Percentiles rank a stretch among this genome's conserved stretches.
phyloP scores from a whole-genome alignment of 352 stramenopile species.

The Globisporangium lucens region DNA sequence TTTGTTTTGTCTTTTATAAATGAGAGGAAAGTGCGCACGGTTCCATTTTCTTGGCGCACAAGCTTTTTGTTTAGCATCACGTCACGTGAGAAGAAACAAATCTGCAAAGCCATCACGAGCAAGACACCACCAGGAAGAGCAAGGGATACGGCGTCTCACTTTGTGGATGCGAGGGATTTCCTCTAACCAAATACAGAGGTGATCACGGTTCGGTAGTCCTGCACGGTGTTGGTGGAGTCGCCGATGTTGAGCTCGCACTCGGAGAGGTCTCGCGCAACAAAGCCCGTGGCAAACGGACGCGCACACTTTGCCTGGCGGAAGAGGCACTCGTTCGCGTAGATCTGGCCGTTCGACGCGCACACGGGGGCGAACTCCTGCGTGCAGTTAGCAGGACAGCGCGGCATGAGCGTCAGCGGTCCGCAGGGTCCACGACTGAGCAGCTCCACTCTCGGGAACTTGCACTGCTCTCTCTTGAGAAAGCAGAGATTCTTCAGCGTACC shows the following conservation, averaged over 20 bases:
- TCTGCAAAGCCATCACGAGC: neutral
- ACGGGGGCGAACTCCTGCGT: constrained; percentile 38
- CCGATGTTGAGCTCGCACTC: constrained; percentile 20
- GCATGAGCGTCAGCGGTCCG: constrained; percentile 14
- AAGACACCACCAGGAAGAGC: neutral
- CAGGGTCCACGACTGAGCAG: constrained; percentile 31
- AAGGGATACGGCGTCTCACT: neutral
- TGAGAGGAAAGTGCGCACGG: neutral
- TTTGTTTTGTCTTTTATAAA: constrained; percentile 7
- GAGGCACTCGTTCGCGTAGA: constrained; percentile 56
- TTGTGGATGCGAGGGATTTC: neutral
- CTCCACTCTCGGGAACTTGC: constrained; percentile 18
- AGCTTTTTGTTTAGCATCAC: neutral
- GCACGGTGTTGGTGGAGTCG: constrained; percentile 15
- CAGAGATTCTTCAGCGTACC: constrained; percentile 53
- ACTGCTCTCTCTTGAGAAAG: constrained; percentile 31
- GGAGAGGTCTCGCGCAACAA: constrained; percentile 19
- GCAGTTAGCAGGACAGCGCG: constrained; percentile 34
- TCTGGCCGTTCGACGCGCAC: constrained; percentile 43
- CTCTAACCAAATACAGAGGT: constrained; percentile 16
- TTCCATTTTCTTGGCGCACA: neutral
- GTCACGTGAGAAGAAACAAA: neutral
- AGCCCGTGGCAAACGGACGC: constrained; percentile 17
- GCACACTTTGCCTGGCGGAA: constrained; percentile 50
- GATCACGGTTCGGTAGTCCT: constrained; percentile 11